A percentile compares a stretch with the other conserved stretches of the same genome.
These are phyloP conservation scores for Isochrysis galbana DNA, from an alignment of 78 protist genomes.

Conservation along the genomic window DNA sequence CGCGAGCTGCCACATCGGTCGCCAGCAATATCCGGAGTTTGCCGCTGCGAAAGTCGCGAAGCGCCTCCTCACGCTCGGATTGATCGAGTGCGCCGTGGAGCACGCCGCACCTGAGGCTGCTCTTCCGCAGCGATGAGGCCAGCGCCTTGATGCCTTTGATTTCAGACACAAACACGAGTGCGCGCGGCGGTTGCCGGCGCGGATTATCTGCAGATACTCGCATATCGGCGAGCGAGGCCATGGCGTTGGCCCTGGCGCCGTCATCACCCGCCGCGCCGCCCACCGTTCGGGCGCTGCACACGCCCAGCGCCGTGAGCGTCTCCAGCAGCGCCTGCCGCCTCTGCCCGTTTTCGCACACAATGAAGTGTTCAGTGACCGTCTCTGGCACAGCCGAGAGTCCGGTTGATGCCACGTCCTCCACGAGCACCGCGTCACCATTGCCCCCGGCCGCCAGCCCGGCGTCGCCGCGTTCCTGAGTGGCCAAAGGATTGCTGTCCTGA, in stretches of 20 bases:
- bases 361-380: not conserved
- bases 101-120: not conserved
- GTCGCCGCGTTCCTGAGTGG: no score
- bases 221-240: no score
- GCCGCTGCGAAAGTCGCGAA: not conserved
- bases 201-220: not conserved
- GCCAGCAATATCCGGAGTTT: not conserved
- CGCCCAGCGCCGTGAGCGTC: not conserved
- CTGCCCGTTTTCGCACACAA: not conserved
- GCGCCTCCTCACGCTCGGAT: not conserved
- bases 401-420: not conserved
- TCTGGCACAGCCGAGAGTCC: not conserved
- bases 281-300: not conserved
- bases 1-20: slow-evolving; percentile 58
- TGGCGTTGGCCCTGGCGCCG: not conserved
- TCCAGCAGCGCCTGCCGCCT: not conserved
- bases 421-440: not conserved
- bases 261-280: not conserved
- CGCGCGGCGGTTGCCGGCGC: not conserved
- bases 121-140: not conserved
- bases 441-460: not conserved
- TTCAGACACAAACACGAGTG: not conserved
- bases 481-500: no score
- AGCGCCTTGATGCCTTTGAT: not conserved
- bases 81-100: not conserved